These are phyloP conservation scores for Boletus rex-veris DNA, from an alignment of 768 basidiomycete genomes.

Conservation along the genomic window DNA sequence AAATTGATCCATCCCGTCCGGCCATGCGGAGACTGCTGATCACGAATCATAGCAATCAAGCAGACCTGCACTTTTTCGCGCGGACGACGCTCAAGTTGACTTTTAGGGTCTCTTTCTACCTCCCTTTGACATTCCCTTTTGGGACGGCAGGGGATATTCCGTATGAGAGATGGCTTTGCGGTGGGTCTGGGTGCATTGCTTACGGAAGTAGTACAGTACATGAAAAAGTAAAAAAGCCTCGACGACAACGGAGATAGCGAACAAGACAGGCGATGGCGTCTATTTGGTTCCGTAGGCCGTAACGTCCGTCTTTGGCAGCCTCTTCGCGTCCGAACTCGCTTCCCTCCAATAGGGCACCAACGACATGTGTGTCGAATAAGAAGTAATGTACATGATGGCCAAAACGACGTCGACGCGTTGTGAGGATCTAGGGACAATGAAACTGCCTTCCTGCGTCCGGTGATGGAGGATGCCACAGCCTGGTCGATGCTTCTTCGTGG, in stretches of 20 bases:
- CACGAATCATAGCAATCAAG: not conserved
- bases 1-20: too few species aligned
- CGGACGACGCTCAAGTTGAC: not conserved
- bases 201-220: not conserved
- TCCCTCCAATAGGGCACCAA: not conserved
- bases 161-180: too few species aligned
- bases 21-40: not conserved
- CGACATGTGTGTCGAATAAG: not conserved
- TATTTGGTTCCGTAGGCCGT: slow-evolving; percentile 3
- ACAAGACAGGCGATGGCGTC: not conserved
- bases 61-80: slow-evolving; percentile 7
- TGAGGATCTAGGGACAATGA: not conserved
- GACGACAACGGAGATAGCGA: too few species aligned
- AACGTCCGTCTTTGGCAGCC: not conserved
- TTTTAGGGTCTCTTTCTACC: not conserved
- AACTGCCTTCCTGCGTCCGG: not conserved
- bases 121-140: slow-evolving; percentile 11
- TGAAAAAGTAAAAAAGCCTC: too few species aligned
- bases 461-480: not conserved
- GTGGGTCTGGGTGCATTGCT: not conserved
- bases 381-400: too few species aligned
- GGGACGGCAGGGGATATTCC: not conserved
- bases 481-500: not conserved
- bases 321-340: not conserved
- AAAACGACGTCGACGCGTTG: not conserved